phyloP scores from a whole-genome alignment of 2,329 filamentous ascomycete species.

The Fusarium anguioides region DNA sequence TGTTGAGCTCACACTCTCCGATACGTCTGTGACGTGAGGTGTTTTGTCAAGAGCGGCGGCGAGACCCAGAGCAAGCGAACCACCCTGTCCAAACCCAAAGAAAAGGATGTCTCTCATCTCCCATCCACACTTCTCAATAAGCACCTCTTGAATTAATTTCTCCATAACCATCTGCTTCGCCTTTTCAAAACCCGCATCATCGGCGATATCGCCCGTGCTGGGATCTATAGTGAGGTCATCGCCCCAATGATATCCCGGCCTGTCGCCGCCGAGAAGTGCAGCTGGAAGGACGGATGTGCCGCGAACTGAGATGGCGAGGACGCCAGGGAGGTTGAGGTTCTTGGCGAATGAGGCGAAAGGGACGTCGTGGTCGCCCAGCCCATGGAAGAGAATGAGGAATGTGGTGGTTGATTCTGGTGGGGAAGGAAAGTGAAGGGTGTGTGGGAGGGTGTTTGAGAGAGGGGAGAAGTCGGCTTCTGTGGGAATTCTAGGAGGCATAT shows the following conservation, averaged over 20 bases:
- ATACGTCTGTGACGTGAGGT: slow-evolving; percentile 51
- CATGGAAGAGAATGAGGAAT: slow-evolving; percentile 84
- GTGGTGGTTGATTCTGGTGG: slow-evolving; percentile 74
- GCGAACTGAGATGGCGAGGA: slow-evolving; percentile 78
- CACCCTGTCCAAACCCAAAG: slow-evolving; percentile 76
- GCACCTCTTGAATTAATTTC: slow-evolving; percentile 61
- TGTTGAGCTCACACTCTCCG: slow-evolving; percentile 25
- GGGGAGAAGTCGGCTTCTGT: slow-evolving; percentile 61
- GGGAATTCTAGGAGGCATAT: slow-evolving; percentile 62
- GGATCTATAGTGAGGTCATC: slow-evolving; percentile 70
- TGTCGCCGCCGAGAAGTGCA: slow-evolving; percentile 60
- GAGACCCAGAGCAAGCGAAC: slow-evolving; percentile 68
- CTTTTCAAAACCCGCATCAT: slow-evolving; percentile 69
- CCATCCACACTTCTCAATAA: slow-evolving; percentile 70
- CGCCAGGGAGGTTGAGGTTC: slow-evolving; percentile 79
- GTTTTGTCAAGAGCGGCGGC: slow-evolving; percentile 58
- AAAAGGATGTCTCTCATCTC: slow-evolving; percentile 68
- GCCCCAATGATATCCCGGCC: slow-evolving; percentile 70
- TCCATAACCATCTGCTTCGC: slow-evolving; percentile 60
- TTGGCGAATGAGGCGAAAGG: slow-evolving; percentile 77
- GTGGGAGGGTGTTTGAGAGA: slow-evolving; percentile 48
- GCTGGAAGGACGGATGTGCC: slow-evolving; percentile 77
- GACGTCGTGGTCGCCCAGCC: slow-evolving; percentile 79
- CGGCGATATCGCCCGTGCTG: slow-evolving; percentile 64
- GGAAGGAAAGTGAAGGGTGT: slow-evolving; percentile 61